phyloP scores from a whole-genome alignment of 2,329 filamentous ascomycete genomes.

The Paramyrothecium sp. region DNA sequence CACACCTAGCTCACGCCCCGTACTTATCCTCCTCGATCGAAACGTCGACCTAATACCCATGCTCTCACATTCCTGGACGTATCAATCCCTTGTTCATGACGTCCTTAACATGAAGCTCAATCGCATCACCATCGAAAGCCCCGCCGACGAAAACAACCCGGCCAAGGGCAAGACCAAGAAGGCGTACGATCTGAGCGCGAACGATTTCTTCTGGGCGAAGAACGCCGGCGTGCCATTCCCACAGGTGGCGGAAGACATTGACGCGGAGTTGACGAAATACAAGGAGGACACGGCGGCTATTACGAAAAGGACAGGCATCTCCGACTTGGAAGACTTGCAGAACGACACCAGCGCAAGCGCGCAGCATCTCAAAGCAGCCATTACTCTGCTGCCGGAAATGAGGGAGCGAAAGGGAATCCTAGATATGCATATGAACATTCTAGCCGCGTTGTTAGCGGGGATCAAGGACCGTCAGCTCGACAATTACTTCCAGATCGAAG shows the following conservation, averaged over 20 bases:
- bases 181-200: constrained; percentile 83
- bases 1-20: constrained; percentile 74
- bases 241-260: constrained; percentile 94
- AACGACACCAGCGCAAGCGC: constrained; percentile 87
- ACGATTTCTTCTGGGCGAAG: constrained; percentile 95
- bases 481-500: constrained; percentile 93
- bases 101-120: constrained; percentile 67
- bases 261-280: constrained; percentile 88
- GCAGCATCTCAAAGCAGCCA: constrained; percentile 92
- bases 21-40: constrained; percentile 89
- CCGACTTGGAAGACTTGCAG: constrained; percentile 87
- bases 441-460: constrained; percentile 71
- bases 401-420: constrained; percentile 88
- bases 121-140: constrained; percentile 87
- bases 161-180: constrained; percentile 78
- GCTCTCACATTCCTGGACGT: constrained; percentile 87
- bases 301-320: constrained; percentile 91
- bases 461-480: constrained; percentile 96
- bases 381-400: constrained; percentile 87
- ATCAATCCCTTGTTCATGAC: constrained; percentile 79
- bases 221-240: constrained; percentile 91
- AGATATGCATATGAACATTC: constrained; percentile 99
- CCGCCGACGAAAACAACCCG: constrained; percentile 73
- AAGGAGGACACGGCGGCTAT: constrained; percentile 94
- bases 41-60: constrained; percentile 96